Conservation (phyloP, 257 asterid genomes). For the Ehretia macrophylla region DNA sequence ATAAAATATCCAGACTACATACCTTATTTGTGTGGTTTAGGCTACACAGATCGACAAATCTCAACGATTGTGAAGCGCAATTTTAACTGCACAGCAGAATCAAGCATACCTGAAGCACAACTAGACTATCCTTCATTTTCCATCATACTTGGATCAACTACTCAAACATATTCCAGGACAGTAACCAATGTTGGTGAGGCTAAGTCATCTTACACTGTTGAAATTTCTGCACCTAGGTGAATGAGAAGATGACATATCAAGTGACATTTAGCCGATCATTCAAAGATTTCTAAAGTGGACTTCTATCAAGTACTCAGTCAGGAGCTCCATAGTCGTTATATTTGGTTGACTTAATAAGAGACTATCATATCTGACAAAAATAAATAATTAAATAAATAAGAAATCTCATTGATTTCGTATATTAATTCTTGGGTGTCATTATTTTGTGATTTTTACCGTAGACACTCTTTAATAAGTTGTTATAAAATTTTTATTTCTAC, state of each 20-base stretch:
- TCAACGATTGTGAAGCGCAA: conserved; percentile 2
- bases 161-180: conserved; percentile 14
- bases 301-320: conserved; percentile 6
- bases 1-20: conserved; percentile 33
- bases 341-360: neutral
- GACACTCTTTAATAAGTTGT: too few relatives aligned
- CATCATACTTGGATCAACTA: conserved; percentile 1
- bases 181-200: conserved; percentile 21
- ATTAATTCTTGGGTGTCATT: too few relatives aligned
- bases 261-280: conserved; percentile 8
- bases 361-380: too few relatives aligned
- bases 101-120: conserved; percentile 28
- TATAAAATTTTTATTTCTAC: too few relatives aligned
- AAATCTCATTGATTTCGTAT: too few relatives aligned
- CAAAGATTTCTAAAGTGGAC: conserved; percentile 17
- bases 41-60: conserved; percentile 27
- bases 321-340: conserved; percentile 18
- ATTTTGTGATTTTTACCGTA: too few relatives aligned
- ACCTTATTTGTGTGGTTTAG: conserved; percentile 43
- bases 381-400: too few relatives aligned
- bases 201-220: conserved; percentile 10
- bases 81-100: conserved; percentile 20
- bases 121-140: conserved; percentile 43
- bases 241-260: conserved; percentile 11
- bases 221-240: conserved; percentile 16